Base-by-base conservation (phyloP, 495 filamentous ascomycete species). In the Penicillium maclennaniae region DNA sequence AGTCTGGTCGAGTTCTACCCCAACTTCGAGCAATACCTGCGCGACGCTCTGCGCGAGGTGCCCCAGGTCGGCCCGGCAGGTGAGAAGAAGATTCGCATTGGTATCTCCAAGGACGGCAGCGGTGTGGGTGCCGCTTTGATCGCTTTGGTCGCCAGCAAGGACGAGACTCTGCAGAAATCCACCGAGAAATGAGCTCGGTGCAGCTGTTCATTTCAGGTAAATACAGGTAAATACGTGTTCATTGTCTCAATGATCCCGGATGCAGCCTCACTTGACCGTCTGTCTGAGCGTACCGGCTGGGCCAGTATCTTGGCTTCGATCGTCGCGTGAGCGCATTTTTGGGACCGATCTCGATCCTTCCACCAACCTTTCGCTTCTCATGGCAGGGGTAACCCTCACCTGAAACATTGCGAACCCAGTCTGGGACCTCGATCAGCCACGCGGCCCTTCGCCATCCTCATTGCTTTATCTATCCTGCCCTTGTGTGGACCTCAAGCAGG, bases 111-210 rank as follows among this genome's bases (percentile, higher is more conserved):
- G 79, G 92, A 97, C 72, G 92, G 92, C 43, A 87, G 83, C 51
- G 92, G 92, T 47, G 92, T 97, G 43, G 92, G 92, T 25, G 92
- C 92, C 8, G 92, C 92, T 44, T 68, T 97, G 60, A 96, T 95
- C 69, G 92, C 92, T 28, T 77, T 95, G 14, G 86, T 92, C 23
- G 83, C 82, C 23, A 69, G 68, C 62, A 71, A 69, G 52, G 64
- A 67, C 27, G 58, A 66, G 46, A 58, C 50, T 9, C 49, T 62
- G 42, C 23, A 55, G 43, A 59, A 48, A 51, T 59, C 64, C 19
- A 43, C 7, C 9, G 43, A 51, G 45, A 49, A 54, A 37, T 58
- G 53, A 55, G 28, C 31, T 38, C 39, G 25, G n/a, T 28, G 31
- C 31, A 1, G 31, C 14, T 12, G 15, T 4, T 4, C 31, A 4